Evolutionary conservation across 148 eudicot species (phyloP), one percentile per base, ranked within the genome.

Genomic region (Rhododendron williamsianum): DNA sequence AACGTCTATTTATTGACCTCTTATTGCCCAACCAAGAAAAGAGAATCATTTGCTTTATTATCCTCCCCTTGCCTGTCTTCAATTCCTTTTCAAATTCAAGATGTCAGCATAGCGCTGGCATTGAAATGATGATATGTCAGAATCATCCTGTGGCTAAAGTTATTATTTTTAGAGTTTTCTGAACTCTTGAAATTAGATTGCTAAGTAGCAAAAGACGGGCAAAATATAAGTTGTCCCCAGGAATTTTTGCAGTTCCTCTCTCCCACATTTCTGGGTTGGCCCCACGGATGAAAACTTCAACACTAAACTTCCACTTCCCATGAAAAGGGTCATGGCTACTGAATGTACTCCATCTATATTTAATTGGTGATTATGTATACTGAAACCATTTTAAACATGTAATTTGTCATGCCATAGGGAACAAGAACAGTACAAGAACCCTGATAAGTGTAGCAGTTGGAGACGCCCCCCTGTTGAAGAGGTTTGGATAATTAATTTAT

Each of bases 391-490:
- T 49, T 35, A 16, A 77, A 76, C 30, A 15, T 35, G 30, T 36
- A 51, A 1, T 84, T 86, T 81, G 69, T 82, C 41, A 79, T 87
- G 67, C 86, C 72, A 21, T 81, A 95, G 98, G 93, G 99, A 96
- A 81, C 95, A 96, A 84, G 93, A 87, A 36, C 90, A 92, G 52
- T 96, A 94, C 89, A 96, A 92, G 89, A 89, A 95, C 54, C 93
- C 90, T 30, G 84, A 84, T 67, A 86, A 79, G 76, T 82, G 80
- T 67, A 86, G 83, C 82, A 90, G 88, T 71, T 96, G 99, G 99
- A 90, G 81, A 85, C 93, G 97, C 58, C 99, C 98, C 69, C 95
- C 98, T 69, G 89, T 96, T 87, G 99, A 96, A 91, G 91, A 96
- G 98, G 99, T 93, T 88, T 83, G 76, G 80, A 25, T 76, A 30